A percentile compares a stretch with the other conserved stretches of the same genome.
phyloP scores from a whole-genome alignment of 2,329 filamentous ascomycete species.

The Emericellopsis atlantica region DNA sequence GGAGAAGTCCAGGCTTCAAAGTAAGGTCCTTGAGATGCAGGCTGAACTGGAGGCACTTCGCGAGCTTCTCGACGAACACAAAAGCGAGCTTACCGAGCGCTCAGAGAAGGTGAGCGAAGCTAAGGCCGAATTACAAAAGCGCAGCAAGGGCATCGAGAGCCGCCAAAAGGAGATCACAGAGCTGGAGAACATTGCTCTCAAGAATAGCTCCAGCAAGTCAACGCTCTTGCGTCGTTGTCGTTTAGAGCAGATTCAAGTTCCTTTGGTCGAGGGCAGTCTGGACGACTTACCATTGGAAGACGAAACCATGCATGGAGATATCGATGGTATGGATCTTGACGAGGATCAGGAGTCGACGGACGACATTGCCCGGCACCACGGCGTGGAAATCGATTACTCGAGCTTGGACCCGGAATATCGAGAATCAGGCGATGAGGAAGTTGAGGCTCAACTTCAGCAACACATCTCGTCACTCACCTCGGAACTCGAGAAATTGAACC shows the following conservation, averaged over 20 bases:
- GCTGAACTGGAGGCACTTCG: constrained; percentile 67
- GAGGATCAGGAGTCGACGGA: constrained; percentile 54
- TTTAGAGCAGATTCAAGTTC: constrained; percentile 83
- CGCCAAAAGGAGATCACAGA: constrained; percentile 60
- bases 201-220: constrained; percentile 74
- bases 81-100: constrained; percentile 54
- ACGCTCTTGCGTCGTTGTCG: constrained; percentile 78
- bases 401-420: constrained; percentile 39
- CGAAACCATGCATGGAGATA: constrained; percentile 60
- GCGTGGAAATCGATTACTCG: constrained; percentile 80
- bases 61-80: constrained; percentile 58
- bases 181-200: constrained; percentile 78
- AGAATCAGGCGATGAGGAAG: constrained; percentile 54
- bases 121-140: constrained; percentile 69
- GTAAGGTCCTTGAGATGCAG: constrained; percentile 57
- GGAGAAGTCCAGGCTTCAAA: constrained; percentile 64
- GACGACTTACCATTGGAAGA: constrained; percentile 84
- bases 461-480: constrained; percentile 60
- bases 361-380: constrained; percentile 71
- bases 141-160: constrained; percentile 69
- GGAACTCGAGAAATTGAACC: constrained; percentile 87
- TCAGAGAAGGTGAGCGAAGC: constrained; percentile 67
- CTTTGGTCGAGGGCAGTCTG: constrained; percentile 63
- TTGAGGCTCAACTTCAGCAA: constrained; percentile 67
- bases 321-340: constrained; percentile 89